Base-by-base conservation (phyloP, 225 moss, liverwort and hornwort genomes). In the Asterella californica region DNA sequence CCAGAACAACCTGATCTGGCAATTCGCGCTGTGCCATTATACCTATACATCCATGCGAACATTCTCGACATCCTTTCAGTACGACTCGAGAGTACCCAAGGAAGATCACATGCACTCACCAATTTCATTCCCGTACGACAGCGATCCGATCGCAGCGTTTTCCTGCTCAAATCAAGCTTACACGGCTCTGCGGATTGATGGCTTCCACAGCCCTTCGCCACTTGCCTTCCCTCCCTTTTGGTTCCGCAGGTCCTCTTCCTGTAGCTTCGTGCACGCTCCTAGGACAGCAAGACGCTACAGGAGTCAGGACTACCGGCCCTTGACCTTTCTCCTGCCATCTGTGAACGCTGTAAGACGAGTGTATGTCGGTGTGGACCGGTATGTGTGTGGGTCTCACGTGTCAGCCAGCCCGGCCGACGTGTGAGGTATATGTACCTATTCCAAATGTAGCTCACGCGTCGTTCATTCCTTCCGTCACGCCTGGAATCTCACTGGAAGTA, bases 121-220 rank as follows among this genome's bases (percentile, higher is more conserved):
- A 77, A 25, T n/a, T 29, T 47, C 61, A 64, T 77, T 22, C 42
- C 64, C 77, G 64, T 49, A 29, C 77, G 63, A 37, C 61, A 76
- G 76, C 76, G 77, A 77, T 77, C 77, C 64, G 63, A 64, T 64
- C 63, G 62, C 63, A 77, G 77, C 77, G 37, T 30, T 63, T 63
- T 62, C 77, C n/a, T 48, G 61, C 77, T 64, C 63, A 77, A 63
- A 77, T 77, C 64, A 63, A 65, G 45, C 77, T 77, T 49, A 46
- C 59, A 61, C 57, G 76, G 59, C 60, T 76, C 59, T 60, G 76
- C 76, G 60, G 46, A 63, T 77, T 45, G 64, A 77, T 77, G 64
- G 77, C 77, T 77, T 62, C 77, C 62, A 62, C 36, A 57, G 63
- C 63, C 38, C 77, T 77, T 77, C 63, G 64, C 11, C 46, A 2